Conservation (phyloP, 805 yeast species). For the Candida ipomoeae region DNA sequence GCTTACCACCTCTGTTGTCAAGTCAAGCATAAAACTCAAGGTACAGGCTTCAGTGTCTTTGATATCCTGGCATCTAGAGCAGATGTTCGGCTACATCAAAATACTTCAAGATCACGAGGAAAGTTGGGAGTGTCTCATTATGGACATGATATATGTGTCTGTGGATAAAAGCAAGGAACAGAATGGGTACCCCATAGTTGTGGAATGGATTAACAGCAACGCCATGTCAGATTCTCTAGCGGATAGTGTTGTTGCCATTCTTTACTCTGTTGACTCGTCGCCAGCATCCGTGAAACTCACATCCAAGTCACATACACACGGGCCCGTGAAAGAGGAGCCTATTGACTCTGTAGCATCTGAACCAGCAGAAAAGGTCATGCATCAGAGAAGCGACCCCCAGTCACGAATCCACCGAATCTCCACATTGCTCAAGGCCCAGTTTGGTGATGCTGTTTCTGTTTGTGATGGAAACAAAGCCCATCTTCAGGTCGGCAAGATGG, state of each 20-base stretch:
- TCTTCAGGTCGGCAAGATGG: conserved; percentile 69
- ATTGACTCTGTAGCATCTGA: conserved; percentile 16
- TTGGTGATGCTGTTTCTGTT: conserved; percentile 66
- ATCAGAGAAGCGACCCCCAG: conserved; percentile 23
- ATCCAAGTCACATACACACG: conserved; percentile 52
- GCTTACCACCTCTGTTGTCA: conserved; percentile 76
- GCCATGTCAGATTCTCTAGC: conserved; percentile 86
- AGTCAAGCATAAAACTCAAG: conserved; percentile 73
- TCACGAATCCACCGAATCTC: conserved; percentile 48
- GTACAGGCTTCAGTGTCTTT: conserved; percentile 79
- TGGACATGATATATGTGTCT: conserved; percentile 42
- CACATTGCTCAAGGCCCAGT: conserved; percentile 72
- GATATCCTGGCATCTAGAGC: conserved; percentile 84
- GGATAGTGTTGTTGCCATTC: conserved; percentile 85
- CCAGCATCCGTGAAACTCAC: conserved; percentile 92
- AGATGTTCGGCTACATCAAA: conserved; percentile 88
- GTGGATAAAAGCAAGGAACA: conserved; percentile 32
- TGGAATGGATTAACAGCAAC: conserved; percentile 88
- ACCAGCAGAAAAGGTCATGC: conserved; percentile 19
- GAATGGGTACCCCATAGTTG: conserved; percentile 46
- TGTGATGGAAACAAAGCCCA: conserved; percentile 45
- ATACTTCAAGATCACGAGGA: conserved; percentile 54
- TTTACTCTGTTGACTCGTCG: conserved; percentile 87
- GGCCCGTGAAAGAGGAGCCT: conserved; percentile 23
- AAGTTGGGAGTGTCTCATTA: conserved; percentile 41